Evolutionary conservation across 129 eudicot species (phyloP).

Genomic region (Escallonia rubra): DNA sequence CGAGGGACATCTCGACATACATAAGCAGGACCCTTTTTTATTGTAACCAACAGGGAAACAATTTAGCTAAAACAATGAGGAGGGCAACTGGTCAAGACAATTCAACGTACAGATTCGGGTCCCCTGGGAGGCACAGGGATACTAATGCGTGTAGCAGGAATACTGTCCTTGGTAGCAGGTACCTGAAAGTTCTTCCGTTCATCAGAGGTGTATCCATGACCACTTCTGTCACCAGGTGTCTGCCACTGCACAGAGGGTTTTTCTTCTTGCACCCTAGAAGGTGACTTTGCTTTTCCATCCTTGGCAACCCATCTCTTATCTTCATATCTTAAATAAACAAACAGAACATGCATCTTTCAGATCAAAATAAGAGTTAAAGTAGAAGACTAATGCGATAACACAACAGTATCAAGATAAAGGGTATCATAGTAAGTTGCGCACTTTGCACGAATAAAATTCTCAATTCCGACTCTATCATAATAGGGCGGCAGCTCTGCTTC

Average conservation of each 20-base stretch:
- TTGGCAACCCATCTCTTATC: constrained; percentile 95
- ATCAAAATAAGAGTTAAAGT: neutral
- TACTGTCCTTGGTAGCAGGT: constrained; percentile 25
- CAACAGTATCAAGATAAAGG: neutral
- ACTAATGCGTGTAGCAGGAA: constrained; percentile 48
- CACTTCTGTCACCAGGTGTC: constrained; percentile 50
- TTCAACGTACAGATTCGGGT: constrained; percentile 59
- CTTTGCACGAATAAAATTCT: constrained; percentile 98
- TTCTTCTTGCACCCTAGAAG: constrained; percentile 49
- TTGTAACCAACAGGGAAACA: neutral
- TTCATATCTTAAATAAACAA: constrained; percentile 57
- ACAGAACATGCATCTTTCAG: neutral
- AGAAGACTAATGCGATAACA: neutral
- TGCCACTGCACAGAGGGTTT: constrained; percentile 30
- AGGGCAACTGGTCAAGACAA: constrained; percentile 8
- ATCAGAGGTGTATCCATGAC: constrained; percentile 28
- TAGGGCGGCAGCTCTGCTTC: constrained; percentile 94
- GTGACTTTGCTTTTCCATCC: constrained; percentile 65
- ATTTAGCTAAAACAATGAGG: neutral
- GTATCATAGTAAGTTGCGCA: constrained; percentile 29
- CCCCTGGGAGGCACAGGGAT: constrained; percentile 80
- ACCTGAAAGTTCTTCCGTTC: constrained; percentile 50
- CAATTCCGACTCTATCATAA: constrained; percentile 92
- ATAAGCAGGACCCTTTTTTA: too few relatives aligned
- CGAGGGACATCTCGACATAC: too few relatives aligned